Conservation (phyloP, 768 basidiomycete genomes). For the Tremella yokohamensis region DNA sequence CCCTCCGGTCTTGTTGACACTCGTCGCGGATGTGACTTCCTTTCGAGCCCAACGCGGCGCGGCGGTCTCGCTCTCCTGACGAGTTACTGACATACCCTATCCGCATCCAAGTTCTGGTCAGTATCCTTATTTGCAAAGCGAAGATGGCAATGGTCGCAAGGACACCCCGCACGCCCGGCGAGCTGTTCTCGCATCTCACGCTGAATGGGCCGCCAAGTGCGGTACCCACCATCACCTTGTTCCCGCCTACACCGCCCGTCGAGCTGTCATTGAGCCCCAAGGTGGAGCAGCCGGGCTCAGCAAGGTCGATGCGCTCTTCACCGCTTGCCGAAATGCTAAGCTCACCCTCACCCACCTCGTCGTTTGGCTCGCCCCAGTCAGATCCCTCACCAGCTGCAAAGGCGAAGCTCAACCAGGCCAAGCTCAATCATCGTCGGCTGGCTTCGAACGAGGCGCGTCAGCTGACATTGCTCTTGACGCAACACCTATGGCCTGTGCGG, state of each 20-base stretch:
- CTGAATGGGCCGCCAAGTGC: background rate
- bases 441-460: slow-evolving; percentile 29
- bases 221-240: slow-evolving; percentile 5
- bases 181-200: slow-evolving; percentile 14
- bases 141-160: slow-evolving; percentile 1
- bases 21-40: slow-evolving; percentile 2
- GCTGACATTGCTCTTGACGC: slow-evolving; percentile 21
- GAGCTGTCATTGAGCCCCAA: background rate
- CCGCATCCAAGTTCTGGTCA: too few species aligned
- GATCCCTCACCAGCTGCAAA: background rate
- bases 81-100: too few species aligned
- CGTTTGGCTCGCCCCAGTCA: background rate
- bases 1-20: background rate
- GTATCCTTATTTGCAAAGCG: too few species aligned
- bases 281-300: too few species aligned
- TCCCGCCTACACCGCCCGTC: slow-evolving; percentile 8
- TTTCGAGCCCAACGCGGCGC: background rate
- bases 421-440: slow-evolving; percentile 12
- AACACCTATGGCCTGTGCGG: slow-evolving; percentile 22
- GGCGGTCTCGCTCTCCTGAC: too few species aligned
- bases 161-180: slow-evolving; percentile 14
- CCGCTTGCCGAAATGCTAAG: too few species aligned
- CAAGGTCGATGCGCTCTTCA: too few species aligned
- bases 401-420: background rate
- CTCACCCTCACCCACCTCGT: background rate